Base-by-base conservation (phyloP, 805 yeast species). In the Wickerhamiella brachini region DNA sequence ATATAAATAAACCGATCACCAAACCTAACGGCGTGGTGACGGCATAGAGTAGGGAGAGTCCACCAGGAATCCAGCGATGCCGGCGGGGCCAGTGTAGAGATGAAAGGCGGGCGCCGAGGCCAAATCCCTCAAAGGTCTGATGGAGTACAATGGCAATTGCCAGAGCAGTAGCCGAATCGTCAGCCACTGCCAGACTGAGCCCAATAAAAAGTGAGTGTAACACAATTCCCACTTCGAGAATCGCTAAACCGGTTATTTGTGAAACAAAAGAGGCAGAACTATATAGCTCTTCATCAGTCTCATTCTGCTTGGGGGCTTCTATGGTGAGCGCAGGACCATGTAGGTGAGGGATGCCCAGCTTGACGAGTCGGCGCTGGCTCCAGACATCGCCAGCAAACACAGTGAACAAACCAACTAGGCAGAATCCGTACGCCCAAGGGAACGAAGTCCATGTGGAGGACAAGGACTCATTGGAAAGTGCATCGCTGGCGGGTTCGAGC, bases 151-250 rank as follows among this genome's bases (percentile, higher is more conserved):
- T 53, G 26, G 68, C 95, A 55, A 82, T 74, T 65, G 82, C 85
- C 48, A 85, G 69, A 5, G 85, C 75, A 53, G 71, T 75, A 62
- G 85, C 85, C 62, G 83, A 90, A 2, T 78, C 82, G 47, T 89
- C 93, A 4, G 93, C 71, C 17, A 83, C 83, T 1, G 93, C 85
- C 45, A 85, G 70, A 0, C 93, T 74, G 49, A 86, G 70, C 23
- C 95, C 95, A 51, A 86, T 75, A 60, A 86, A 84, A 2, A 86
- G 77, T 2, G 95, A 86, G 66, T 86, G 95, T 71, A 85, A 83
- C 31, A 86, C 66, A 44, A 86, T 74, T 60, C 95, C 95, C 57
- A 83, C 82, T 64, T 85, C 95, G 54, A 84, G 47, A 22, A 54
- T 42, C 7, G 50, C 13, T 15, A 54, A 51, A 2, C 47, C 39